phyloP scores from a whole-genome alignment of 2,329 filamentous ascomycete species.

The Ceratocystis cacaofunesta region DNA sequence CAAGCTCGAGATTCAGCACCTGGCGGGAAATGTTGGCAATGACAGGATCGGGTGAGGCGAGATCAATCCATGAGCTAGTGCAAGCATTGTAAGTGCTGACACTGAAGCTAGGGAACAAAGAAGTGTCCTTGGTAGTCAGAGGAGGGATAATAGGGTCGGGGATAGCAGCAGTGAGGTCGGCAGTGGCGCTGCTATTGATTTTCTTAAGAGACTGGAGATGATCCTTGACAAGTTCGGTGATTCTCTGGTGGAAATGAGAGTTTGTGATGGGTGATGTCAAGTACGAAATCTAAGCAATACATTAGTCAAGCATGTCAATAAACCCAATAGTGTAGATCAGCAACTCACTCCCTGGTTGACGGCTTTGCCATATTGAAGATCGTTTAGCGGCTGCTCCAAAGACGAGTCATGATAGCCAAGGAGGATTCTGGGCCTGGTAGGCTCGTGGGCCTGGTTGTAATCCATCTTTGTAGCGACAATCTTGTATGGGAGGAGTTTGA shows the following conservation, averaged over 20 bases:
- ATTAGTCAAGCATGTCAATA: slow-evolving; percentile 14
- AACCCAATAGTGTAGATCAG: neutral
- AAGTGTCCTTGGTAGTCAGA: slow-evolving; percentile 66
- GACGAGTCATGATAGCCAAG: slow-evolving; percentile 57
- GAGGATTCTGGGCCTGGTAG: slow-evolving; percentile 7
- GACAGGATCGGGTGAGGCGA: slow-evolving; percentile 67
- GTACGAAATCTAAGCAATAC: slow-evolving; percentile 51
- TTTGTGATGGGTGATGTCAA: slow-evolving; percentile 68
- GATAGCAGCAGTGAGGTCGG: slow-evolving; percentile 31
- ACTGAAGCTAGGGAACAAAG: slow-evolving; percentile 50
- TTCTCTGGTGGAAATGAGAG: slow-evolving; percentile 51
- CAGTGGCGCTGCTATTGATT: slow-evolving; percentile 26
- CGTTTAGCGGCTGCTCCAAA: slow-evolving; percentile 43
- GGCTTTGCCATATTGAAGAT: slow-evolving; percentile 50
- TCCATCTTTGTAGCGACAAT: neutral
- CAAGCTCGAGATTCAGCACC: slow-evolving; percentile 77
- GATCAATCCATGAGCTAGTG: slow-evolving; percentile 84
- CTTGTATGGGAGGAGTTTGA: neutral
- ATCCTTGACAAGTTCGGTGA: slow-evolving; percentile 45
- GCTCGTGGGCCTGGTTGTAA: slow-evolving; percentile 7
- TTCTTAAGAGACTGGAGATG: slow-evolving; percentile 37
- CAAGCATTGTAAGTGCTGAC: slow-evolving; percentile 63
- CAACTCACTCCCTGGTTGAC: slow-evolving; percentile 52
- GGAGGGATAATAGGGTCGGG: slow-evolving; percentile 48
- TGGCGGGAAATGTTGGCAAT: slow-evolving; percentile 79